phyloP scores from a whole-genome alignment of 345 rosid genomes.

The Salix caprea region DNA sequence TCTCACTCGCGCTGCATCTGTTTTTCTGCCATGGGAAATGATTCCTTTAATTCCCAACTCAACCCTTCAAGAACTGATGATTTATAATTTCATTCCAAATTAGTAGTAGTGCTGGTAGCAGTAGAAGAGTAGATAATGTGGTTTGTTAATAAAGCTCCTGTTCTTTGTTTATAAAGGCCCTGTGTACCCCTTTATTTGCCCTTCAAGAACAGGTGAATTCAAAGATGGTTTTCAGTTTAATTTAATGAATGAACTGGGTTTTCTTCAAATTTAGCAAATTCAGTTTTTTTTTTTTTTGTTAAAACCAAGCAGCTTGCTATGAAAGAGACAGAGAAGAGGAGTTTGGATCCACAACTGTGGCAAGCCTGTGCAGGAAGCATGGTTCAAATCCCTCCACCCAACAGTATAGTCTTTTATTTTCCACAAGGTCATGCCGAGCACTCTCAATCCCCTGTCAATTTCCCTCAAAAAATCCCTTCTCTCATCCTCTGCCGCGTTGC shows the following conservation, averaged over 20 bases:
- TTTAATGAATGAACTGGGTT: neutral
- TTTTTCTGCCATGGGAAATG: neutral
- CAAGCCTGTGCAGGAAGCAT: slow-evolving; percentile 31
- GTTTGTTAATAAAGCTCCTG: neutral
- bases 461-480: slow-evolving; percentile 7
- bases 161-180: neutral
- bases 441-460: slow-evolving; percentile 16
- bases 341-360: slow-evolving; percentile 26
- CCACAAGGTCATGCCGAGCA: slow-evolving; percentile 36
- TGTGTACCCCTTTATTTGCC: neutral
- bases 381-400: slow-evolving; percentile 26
- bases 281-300: neutral
- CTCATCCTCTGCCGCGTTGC: slow-evolving; percentile 17
- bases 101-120: neutral
- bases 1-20: neutral
- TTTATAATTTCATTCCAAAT: neutral
- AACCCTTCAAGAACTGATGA: neutral
- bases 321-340: slow-evolving; percentile 24
- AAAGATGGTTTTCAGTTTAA: neutral
- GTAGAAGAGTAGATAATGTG: neutral
- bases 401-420: slow-evolving; percentile 19
- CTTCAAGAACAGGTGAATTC: neutral
- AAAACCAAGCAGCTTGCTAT: slow-evolving; percentile 23
- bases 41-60: neutral
- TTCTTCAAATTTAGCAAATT: neutral